Evolutionary conservation across 495 filamentous ascomycete genomes (phyloP), one percentile per base, ranked within the genome.

Genomic region (Achaetomiella virescens): DNA sequence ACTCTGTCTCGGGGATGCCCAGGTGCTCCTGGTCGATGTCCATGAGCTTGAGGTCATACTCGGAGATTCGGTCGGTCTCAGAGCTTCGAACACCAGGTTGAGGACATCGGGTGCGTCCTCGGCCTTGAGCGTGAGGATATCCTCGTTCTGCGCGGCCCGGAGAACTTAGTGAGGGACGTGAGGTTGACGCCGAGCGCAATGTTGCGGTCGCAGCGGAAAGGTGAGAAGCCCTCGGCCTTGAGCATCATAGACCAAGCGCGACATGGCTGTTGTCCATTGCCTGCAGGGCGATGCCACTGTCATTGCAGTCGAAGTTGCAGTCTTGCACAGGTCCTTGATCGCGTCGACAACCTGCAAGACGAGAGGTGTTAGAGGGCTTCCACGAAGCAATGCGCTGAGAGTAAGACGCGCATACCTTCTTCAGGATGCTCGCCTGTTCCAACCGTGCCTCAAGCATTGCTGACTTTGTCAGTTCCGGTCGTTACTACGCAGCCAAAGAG

Each of bases 241-340:
- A 99, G 87, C 79, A 95, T 82, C 95, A 99, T 97, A 55, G 93
- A 95, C 36, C 93, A 44, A 99, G 88, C 48, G 93, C 93, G 69
- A 99, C 93, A 77, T 99, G 93, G 55, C 91, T 96, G 81, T 96
- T 99, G 78, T 99, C 93, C 95, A 99, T 99, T 64, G 93, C 93
- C 76, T 99, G 93, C 27, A 99, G 87, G 49, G 91, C 91, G 71
- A 99, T 92, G 48, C 93, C 93, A 59, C 89, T 89, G 81, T 99
- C 93, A 86, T 97, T 99, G 87, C 95, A 99, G 78, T 99, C 93
- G 76, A 99, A 99, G 77, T 99, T 99, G 83, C 95, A 97, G 77
- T 97, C 92, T 75, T 97, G 93, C 48, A 99, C 93, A 99, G 84
- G 66, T 99, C 95, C 75, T 96, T 97, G 84, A 99, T 96, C 57